These are phyloP conservation scores for Lentinula lateritia DNA, from an alignment of 768 basidiomycete genomes.

Conservation along the genomic window DNA sequence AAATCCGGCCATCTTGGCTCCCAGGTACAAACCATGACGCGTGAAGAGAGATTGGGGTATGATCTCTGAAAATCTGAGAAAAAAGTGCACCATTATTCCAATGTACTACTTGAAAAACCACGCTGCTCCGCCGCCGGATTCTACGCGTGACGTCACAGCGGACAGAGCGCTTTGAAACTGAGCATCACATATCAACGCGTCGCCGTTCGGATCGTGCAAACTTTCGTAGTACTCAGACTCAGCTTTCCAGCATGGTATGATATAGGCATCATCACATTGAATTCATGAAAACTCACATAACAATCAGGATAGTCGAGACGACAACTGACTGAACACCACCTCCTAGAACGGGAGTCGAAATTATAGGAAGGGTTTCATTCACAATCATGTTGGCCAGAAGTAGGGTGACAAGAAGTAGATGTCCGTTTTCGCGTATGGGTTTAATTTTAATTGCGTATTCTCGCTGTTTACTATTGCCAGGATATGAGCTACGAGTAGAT, in stretches of 20 bases:
- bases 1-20: constrained; percentile 78
- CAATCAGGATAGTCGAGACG: constrained; percentile 79
- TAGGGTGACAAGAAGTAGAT: constrained; percentile 76
- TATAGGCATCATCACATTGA: neutral
- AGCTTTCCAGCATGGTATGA: neutral
- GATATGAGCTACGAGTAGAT: neutral
- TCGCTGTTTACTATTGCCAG: constrained; percentile 56
- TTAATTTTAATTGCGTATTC: constrained; percentile 79
- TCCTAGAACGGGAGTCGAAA: constrained; percentile 74
- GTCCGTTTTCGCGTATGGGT: constrained; percentile 81
- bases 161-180: neutral
- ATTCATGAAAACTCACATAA: constrained; percentile 56
- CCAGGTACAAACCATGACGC: constrained; percentile 83
- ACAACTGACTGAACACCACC: constrained; percentile 76
- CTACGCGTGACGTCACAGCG: constrained; percentile 26
- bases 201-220: neutral
- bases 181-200: constrained; percentile 1
- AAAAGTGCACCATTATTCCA: neutral
- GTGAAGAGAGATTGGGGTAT: constrained; percentile 93
- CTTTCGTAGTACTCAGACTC: neutral
- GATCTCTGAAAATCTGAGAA: constrained; percentile 76
- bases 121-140: neutral
- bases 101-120: neutral
- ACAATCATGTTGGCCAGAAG: constrained; percentile 89
- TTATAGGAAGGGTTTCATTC: constrained; percentile 83